Evolutionary conservation across 1,284 basidiomycete species (phyloP), one percentile per base, ranked within the genome.

Genomic region (Leccinum huronense): DNA sequence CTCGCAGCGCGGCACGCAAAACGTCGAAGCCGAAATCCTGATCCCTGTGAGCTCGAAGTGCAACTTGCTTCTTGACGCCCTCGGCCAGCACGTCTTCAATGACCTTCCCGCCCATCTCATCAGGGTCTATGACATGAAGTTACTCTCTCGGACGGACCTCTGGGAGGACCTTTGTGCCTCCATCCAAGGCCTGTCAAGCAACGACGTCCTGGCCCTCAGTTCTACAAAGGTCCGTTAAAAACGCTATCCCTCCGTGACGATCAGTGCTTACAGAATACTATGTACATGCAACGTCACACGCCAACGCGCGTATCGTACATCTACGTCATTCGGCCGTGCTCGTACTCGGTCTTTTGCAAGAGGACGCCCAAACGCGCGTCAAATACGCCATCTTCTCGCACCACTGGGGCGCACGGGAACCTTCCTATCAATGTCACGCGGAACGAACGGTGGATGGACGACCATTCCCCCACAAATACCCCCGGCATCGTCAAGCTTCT

Each of bases 331-430:
- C 42, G 9, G 40, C 40, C 40, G 42, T 45, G n/a, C 42, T 45
- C 3, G n/a, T 19, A 5, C 42, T 11, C 9, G 5, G n/a, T 59
- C 38, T 34, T 9, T 59, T 3, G 5, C 58, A 67, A 65, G 61
- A 67, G 14, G 65, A 59, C 5, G 53, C 42, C 11, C 45, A 42
- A 34, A 33, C 30, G 6, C 60, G 57, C 3, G 27, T 68, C 60
- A 67, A 56, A 58, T 70, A 67, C 19, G 59, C 67, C 27, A 65
- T 68, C 42, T 60, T 68, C 13, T 69, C 68, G 27, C 68, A 68
- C 33, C 66, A 62, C 11, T 70, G 66, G 68, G 63, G 58, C 3
- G 33, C 68, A n/a, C 57, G 60, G 9, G 65, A 69, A 58, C 67
- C 65, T 14, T 58, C 67, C 1, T 61, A 67, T n/a, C 45, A 69